Conservation (phyloP, 768 basidiomycete species). For the Nevesoporus exiguus region DNA sequence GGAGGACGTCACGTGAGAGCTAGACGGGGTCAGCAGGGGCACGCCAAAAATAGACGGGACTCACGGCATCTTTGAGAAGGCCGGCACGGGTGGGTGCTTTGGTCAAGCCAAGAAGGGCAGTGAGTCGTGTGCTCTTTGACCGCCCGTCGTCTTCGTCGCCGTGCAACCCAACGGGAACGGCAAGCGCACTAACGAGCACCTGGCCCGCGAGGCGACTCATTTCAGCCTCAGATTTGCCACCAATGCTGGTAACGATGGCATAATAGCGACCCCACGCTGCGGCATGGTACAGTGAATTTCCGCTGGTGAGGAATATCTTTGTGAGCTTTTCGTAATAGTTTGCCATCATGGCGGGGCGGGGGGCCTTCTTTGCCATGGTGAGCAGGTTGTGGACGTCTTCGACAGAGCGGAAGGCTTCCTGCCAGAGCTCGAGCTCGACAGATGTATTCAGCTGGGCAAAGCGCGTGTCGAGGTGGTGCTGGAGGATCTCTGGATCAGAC, state of each 20-base stretch:
- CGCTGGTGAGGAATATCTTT: constrained; percentile 93
- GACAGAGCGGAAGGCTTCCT: constrained; percentile 96
- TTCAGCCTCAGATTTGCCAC: constrained; percentile 76
- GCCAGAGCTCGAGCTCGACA: constrained; percentile 98
- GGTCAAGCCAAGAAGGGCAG: constrained; percentile 78
- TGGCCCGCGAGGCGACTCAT: constrained; percentile 79
- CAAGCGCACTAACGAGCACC: constrained; percentile 88
- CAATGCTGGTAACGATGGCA: constrained; percentile 64
- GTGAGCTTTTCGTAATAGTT: constrained; percentile 98
- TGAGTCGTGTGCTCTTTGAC: constrained; percentile 73
- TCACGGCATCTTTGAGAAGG: constrained; percentile 82
- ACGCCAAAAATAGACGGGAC: constrained; percentile 26
- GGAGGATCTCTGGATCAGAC: constrained; percentile 89
- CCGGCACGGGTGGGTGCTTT: constrained; percentile 85
- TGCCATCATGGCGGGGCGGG: constrained; percentile 95
- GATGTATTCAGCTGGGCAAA: constrained; percentile 96
- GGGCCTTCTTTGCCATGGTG: constrained; percentile 88
- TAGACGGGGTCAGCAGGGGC: constrained; percentile 27
- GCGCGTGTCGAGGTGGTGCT: constrained; percentile 94
- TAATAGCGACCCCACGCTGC: constrained; percentile 93
- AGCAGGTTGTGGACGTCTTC: constrained; percentile 97
- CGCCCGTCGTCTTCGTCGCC: constrained; percentile 51
- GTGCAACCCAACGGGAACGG: constrained; percentile 78
- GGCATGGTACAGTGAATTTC: constrained; percentile 93
- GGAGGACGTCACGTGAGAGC: constrained; percentile 82